phyloP scores from a whole-genome alignment of 2,329 filamentous ascomycete genomes.

The Penicillium sp. region DNA sequence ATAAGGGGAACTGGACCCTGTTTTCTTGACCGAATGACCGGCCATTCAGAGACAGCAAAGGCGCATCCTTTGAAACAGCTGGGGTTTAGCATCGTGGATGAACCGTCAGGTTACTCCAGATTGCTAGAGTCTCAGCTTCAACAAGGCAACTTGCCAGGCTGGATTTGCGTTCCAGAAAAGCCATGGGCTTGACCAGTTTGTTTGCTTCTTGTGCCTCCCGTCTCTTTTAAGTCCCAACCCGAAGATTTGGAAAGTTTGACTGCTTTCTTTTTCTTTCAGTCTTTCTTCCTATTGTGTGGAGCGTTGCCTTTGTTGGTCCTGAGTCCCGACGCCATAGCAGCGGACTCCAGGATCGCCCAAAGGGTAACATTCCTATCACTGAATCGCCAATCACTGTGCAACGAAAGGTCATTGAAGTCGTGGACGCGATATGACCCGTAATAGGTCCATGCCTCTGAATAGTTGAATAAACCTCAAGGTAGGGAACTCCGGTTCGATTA shows the following conservation, averaged over 20 bases:
- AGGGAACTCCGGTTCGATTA: background rate
- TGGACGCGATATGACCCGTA: background rate
- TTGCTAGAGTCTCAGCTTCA: background rate
- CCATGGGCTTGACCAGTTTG: constrained; percentile 1
- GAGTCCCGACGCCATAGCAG: background rate
- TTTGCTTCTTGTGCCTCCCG: constrained; percentile 9
- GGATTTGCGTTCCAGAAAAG: constrained; percentile 10
- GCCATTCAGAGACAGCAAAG: background rate
- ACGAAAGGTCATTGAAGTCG: background rate
- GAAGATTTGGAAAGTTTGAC: constrained; percentile 4
- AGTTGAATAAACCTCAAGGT: background rate
- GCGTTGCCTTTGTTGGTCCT: constrained; percentile 7
- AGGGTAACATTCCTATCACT: constrained; percentile 4
- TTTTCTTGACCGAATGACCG: background rate
- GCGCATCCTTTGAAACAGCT: background rate
- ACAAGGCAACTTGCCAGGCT: background rate
- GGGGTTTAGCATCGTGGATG: background rate
- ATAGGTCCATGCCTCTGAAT: background rate
- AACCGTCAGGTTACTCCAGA: background rate
- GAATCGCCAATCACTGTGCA: background rate
- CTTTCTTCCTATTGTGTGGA: constrained; percentile 9
- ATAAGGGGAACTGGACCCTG: constrained; percentile 11
- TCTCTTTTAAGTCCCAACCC: constrained; percentile 1
- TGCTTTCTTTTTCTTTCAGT: constrained; percentile 4
- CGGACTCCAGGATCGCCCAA: background rate